Evolutionary conservation across 805 yeast genomes (phyloP).

Genomic region (Yarrowia sp.): DNA sequence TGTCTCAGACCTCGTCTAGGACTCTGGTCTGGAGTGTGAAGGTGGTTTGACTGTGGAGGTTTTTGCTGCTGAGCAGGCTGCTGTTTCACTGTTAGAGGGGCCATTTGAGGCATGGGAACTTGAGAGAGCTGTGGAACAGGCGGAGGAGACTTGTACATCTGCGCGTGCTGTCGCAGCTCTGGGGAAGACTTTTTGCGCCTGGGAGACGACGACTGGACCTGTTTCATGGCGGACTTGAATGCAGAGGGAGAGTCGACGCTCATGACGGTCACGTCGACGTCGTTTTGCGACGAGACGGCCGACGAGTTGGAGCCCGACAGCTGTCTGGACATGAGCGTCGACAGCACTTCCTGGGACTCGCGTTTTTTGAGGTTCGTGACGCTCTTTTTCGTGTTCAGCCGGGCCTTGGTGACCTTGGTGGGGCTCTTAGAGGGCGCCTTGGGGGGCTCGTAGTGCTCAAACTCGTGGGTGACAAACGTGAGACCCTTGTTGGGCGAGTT

Average conservation of each 20-base stretch:
- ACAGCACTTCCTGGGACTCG: slow-evolving; percentile 31
- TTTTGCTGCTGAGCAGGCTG: slow-evolving; percentile 8
- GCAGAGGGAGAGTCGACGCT: slow-evolving; percentile 39
- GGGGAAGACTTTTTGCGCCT: slow-evolving; percentile 30
- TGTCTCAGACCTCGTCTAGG: slow-evolving; percentile 8
- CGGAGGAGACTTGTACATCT: slow-evolving; percentile 33
- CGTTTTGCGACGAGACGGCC: slow-evolving; percentile 9
- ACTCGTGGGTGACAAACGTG: slow-evolving; percentile 32
- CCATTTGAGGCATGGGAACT: slow-evolving; percentile 31
- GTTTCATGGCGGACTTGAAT: slow-evolving; percentile 37
- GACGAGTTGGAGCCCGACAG: slow-evolving; percentile 20
- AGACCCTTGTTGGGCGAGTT: slow-evolving; percentile 16
- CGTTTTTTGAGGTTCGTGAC: slow-evolving; percentile 19
- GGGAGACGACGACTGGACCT: slow-evolving; percentile 37
- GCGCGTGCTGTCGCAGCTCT: slow-evolving; percentile 18
- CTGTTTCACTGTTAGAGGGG: background rate
- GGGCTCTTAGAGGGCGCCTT: slow-evolving; percentile 28
- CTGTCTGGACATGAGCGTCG: slow-evolving; percentile 28
- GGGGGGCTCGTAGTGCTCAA: slow-evolving; percentile 36
- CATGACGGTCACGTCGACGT: slow-evolving; percentile 32
- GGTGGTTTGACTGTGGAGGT: background rate
- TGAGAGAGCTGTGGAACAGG: slow-evolving; percentile 19
- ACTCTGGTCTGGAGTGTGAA: slow-evolving; percentile 9
- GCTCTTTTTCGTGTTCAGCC: slow-evolving; percentile 21
- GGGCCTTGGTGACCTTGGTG: slow-evolving; percentile 26